Conservation (phyloP, 164 flowering plant species). For the Piper longum region DNA sequence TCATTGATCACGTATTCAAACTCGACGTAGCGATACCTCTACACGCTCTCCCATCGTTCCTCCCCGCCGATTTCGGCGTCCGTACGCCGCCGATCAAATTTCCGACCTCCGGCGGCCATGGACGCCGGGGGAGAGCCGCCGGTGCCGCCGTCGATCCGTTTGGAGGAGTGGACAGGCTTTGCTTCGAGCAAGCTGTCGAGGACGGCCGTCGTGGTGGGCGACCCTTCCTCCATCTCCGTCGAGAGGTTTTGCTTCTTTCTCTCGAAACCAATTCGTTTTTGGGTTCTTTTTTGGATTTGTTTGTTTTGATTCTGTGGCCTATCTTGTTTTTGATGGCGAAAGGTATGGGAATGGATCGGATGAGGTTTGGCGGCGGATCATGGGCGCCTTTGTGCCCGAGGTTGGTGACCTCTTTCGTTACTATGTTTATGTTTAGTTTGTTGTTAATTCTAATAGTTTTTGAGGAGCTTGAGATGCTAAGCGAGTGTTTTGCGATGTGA, state of each 20-base stretch:
- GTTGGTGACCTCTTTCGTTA: constrained; percentile 13
- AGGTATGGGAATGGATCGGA: constrained; percentile 50
- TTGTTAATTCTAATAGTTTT: no score
- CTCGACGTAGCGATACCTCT: no score
- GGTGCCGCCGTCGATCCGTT: constrained; percentile 7
- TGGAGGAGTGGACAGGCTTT: constrained; percentile 82
- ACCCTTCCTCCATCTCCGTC: constrained; percentile 32
- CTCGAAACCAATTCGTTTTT: neutral
- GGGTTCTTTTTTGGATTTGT: neutral
- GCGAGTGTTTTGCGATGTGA: no score
- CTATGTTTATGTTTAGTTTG: neutral
- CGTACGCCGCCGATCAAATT: no score
- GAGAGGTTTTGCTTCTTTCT: constrained; percentile 23
- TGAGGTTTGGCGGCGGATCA: constrained; percentile 47
- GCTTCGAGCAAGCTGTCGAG: constrained; percentile 51
- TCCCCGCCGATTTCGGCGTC: no score
- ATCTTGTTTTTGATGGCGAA: neutral
- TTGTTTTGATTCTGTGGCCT: neutral
- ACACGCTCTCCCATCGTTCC: no score
- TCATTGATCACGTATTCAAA: no score
- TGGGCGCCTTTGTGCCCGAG: constrained; percentile 90
- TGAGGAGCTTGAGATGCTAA: no score
- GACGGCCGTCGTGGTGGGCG: constrained; percentile 50
- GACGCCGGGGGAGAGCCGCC: neutral
- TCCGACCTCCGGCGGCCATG: neutral